Evolutionary conservation across 306 rosid species (phyloP).

Genomic region (Pyrus betulifolia): DNA sequence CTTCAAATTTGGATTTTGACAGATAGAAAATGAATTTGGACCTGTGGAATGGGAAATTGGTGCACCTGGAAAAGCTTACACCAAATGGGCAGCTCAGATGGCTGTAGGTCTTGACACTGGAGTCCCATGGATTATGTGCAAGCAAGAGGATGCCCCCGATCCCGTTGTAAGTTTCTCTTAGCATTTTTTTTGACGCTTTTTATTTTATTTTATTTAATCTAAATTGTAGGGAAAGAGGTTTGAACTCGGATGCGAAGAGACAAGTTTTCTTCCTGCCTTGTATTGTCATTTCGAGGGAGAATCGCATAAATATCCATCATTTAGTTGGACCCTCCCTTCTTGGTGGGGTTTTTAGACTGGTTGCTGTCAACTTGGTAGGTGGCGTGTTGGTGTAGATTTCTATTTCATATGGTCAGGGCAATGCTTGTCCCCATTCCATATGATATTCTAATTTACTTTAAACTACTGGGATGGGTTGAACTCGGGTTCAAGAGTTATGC

Average conservation of each 20-base stretch:
- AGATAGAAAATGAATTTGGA: slow-evolving; percentile 95
- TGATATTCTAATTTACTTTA: no score
- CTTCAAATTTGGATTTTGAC: slow-evolving; percentile 8
- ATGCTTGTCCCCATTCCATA: slow-evolving; percentile 6
- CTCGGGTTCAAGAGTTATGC: no score
- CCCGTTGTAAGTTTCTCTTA: slow-evolving; percentile 52
- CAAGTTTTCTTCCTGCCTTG: background rate
- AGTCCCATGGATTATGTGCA: slow-evolving; percentile 98
- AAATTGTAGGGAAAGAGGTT: no score
- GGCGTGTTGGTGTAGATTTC: slow-evolving; percentile 3
- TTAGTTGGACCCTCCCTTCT: slow-evolving; percentile 11
- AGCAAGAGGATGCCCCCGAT: slow-evolving; percentile 96
- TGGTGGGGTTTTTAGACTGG: slow-evolving; percentile 37
- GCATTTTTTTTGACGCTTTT: background rate
- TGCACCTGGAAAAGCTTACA: slow-evolving; percentile 78
- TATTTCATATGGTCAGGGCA: slow-evolving; percentile 1
- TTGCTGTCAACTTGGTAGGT: slow-evolving; percentile 8
- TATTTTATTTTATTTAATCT: background rate
- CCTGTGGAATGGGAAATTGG: slow-evolving; percentile 90
- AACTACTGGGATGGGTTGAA: no score
- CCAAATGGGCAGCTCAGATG: slow-evolving; percentile 91
- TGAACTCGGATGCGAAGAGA: no score
- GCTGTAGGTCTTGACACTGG: slow-evolving; percentile 81
- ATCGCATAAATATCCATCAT: slow-evolving; percentile 12
- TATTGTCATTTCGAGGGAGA: slow-evolving; percentile 6